Percentiles rank a stretch among this genome's conserved stretches.
Conservation (phyloP, 371 early-diverging fungal genomes). For the Circinella umbellata region DNA sequence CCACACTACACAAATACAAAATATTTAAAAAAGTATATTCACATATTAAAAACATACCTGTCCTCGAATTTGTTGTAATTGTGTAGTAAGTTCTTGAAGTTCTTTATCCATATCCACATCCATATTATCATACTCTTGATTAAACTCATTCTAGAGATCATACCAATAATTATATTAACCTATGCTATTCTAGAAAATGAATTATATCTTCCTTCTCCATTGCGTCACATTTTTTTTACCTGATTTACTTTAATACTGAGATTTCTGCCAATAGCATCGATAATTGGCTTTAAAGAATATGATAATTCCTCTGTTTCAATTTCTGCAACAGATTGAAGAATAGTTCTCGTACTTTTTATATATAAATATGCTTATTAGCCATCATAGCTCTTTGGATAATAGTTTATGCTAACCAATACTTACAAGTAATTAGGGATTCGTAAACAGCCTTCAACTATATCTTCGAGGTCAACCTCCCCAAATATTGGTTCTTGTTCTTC, state of each 20-base stretch:
- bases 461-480: constrained; percentile 30
- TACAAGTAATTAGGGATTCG: constrained; percentile 47
- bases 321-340: constrained; percentile 30
- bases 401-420: constrained; percentile 4
- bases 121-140: not conserved
- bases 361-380: not conserved
- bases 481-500: constrained; percentile 21
- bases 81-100: constrained; percentile 25
- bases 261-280: constrained; percentile 38
- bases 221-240: not conserved
- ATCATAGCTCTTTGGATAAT: not conserved
- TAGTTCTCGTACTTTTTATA: constrained; percentile 34
- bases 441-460: constrained; percentile 42
- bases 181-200: too few species aligned
- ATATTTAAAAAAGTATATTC: not conserved
- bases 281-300: constrained; percentile 34
- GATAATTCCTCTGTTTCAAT: constrained; percentile 23
- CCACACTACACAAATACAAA: not conserved
- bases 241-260: constrained; percentile 12
- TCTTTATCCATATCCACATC: constrained; percentile 22
- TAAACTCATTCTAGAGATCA: too few species aligned
- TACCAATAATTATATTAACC: too few species aligned
- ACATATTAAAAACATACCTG: constrained; percentile 6
- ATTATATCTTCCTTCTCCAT: not conserved
- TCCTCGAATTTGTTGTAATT: constrained; percentile 24